Percentiles rank a stretch among this genome's conserved stretches.
phyloP scores from a whole-genome alignment of 129 eudicot genomes.

The Artemisia tridentata region DNA sequence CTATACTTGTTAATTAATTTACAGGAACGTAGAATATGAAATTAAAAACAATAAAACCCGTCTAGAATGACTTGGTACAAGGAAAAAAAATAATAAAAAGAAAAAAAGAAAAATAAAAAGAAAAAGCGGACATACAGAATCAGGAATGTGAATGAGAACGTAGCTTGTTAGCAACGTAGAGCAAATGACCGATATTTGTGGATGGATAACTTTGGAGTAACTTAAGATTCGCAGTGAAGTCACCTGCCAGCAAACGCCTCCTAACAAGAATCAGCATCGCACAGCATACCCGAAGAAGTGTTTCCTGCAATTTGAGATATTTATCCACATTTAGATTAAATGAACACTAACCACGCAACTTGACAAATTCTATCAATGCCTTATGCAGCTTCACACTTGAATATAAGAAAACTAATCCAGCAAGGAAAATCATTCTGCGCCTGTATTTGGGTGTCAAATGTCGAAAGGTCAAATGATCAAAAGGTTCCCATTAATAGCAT shows the following conservation, averaged over 20 bases:
- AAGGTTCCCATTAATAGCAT: neutral
- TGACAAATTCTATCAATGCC: too few relatives aligned
- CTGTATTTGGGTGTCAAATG: neutral
- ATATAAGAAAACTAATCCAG: neutral
- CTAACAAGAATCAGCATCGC: constrained; percentile 91
- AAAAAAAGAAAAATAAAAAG: too few relatives aligned
- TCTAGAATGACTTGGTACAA: neutral
- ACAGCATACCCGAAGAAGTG: constrained; percentile 85
- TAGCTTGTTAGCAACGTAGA: constrained; percentile 89
- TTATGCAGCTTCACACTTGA: neutral
- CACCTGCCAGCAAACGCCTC: constrained; percentile 96
- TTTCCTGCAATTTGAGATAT: constrained; percentile 62
- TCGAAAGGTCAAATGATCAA: neutral
- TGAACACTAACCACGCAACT: too few relatives aligned
- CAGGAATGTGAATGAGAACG: constrained; percentile 42
- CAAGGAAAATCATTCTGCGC: neutral
- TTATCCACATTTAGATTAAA: neutral
- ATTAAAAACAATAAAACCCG: constrained; percentile 2
- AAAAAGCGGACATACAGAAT: neutral
- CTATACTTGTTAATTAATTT: constrained; percentile 28
- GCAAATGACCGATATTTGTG: constrained; percentile 82
- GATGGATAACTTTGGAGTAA: constrained; percentile 91
- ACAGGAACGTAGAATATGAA: constrained; percentile 28
- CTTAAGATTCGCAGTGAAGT: constrained; percentile 92
- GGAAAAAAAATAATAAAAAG: too few relatives aligned